Evolutionary conservation across 257 asterid species (phyloP).

Genomic region (Fraxinus quadrangulata): DNA sequence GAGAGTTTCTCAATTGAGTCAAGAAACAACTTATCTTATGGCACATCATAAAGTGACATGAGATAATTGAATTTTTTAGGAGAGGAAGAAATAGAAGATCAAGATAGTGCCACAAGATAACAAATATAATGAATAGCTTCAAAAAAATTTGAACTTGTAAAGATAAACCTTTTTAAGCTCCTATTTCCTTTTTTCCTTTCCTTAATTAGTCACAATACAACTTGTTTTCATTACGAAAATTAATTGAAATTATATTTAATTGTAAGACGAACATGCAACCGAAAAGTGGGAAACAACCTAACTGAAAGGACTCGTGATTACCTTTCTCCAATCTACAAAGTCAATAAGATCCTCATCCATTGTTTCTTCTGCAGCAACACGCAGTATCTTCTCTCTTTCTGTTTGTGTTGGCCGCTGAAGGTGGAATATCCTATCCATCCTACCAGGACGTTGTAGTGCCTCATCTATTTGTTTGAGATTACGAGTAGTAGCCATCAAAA

Average conservation of each 20-base stretch:
- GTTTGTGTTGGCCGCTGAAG: slow-evolving; percentile 83
- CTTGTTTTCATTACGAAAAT: slow-evolving; percentile 8
- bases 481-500: slow-evolving; percentile 96
- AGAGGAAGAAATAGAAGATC: slow-evolving; percentile 9
- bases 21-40: not conserved
- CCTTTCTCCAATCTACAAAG: slow-evolving; percentile 93
- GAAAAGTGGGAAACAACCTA: slow-evolving; percentile 14
- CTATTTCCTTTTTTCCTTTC: slow-evolving; percentile 6
- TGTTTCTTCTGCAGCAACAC: slow-evolving; percentile 72
- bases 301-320: slow-evolving; percentile 29
- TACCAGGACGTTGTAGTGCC: slow-evolving; percentile 95
- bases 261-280: slow-evolving; percentile 16
- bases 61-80: not conserved
- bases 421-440: slow-evolving; percentile 96
- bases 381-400: slow-evolving; percentile 84
- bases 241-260: not conserved
- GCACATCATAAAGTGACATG: not conserved
- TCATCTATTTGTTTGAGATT: slow-evolving; percentile 84
- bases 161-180: not conserved
- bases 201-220: not conserved
- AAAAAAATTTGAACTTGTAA: not conserved
- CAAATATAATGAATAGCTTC: not conserved
- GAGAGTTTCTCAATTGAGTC: not conserved
- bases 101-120: not conserved
- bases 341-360: slow-evolving; percentile 88